Evolutionary conservation across 1,284 basidiomycete genomes (phyloP), one percentile per base, ranked within the genome.

Genomic region (Ustilago tritici): DNA sequence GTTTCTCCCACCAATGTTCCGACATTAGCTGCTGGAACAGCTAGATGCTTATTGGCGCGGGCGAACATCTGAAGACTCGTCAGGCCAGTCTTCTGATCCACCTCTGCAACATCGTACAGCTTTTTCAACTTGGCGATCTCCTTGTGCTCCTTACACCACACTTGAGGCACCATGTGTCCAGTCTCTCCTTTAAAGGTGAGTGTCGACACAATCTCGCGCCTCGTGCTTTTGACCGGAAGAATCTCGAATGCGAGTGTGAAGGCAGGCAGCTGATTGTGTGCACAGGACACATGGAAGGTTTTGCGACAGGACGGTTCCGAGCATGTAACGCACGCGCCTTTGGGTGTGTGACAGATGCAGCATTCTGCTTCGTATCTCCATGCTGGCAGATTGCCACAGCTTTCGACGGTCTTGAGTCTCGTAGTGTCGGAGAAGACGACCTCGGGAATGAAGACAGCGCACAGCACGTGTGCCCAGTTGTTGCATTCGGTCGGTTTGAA

Each of bases 401-500:
- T 94, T 87, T 98, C 96, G 14, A 94, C 93, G 14, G 91, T 87
- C 56, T 92, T 91, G 61, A 96, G 88, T 53, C 90, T 89, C 12
- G 88, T 82, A 0, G 92, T 89, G 85, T 95, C 92, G 28, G 92
- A 92, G 86, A 92, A 96, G 19, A 88, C 89, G 8, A 95, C 88
- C 82, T 97, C 95, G 4, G 92, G 92, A 36, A 92, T 91, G 87
- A 95, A 98, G 0, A 93, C 90, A 1, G 95, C 91, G 87, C 96
- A 98, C 1, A 98, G 86, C 23, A 95, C 88, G 85, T 99, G 96
- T 0, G 92, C 92, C 94, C 95, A 98, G 71, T 93, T 93, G 86
- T 93, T 92, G 32, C 93, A 93, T 87, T 98, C 96, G 0, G 95
- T 98, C 5, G 93, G 93, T 86, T 98, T 98, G 84, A 93, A 91